A percentile compares a stretch with the other conserved stretches of the same genome.
Evolutionary conservation across 257 asterid genomes (phyloP).

Genomic region (Perilla frutescens): DNA sequence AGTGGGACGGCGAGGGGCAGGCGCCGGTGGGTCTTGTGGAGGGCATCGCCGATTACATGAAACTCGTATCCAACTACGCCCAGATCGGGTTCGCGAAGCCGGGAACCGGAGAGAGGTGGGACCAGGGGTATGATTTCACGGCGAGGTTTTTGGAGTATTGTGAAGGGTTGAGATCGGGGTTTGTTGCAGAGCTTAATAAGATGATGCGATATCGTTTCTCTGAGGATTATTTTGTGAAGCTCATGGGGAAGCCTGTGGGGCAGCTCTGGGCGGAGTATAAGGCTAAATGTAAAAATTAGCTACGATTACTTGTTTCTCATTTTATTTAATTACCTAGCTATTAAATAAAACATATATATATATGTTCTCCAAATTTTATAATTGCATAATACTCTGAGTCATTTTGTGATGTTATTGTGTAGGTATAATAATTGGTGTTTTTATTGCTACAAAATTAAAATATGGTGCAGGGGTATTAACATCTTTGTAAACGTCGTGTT

Average conservation of each 20-base stretch:
- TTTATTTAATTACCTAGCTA: no score
- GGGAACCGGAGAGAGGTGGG: conserved; percentile 51
- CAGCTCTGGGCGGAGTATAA: conserved; percentile 53
- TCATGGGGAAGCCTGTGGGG: conserved; percentile 46
- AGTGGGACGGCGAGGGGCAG: conserved; percentile 50
- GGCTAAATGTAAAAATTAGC: conserved; percentile 29
- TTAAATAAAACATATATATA: no score
- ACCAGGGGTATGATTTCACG: conserved; percentile 56
- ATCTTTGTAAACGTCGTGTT: no score
- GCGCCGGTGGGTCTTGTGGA: conserved; percentile 45
- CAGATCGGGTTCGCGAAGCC: conserved; percentile 38
- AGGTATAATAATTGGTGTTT: no score
- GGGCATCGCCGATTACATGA: conserved; percentile 53
- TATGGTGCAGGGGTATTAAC: no score
- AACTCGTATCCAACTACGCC: conserved; percentile 36
- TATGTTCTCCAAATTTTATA: no score
- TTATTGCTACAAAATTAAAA: no score
- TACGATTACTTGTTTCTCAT: no score
- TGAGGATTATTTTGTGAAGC: conserved; percentile 40
- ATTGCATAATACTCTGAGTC: no score
- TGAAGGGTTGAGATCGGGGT: conserved; percentile 44
- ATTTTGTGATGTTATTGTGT: no score
- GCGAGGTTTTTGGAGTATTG: conserved; percentile 49
- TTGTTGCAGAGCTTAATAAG: conserved; percentile 46
- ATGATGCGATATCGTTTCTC: conserved; percentile 42